Conservation (phyloP, 169 alveolate genomes). For the Perkinsus marinus region DNA sequence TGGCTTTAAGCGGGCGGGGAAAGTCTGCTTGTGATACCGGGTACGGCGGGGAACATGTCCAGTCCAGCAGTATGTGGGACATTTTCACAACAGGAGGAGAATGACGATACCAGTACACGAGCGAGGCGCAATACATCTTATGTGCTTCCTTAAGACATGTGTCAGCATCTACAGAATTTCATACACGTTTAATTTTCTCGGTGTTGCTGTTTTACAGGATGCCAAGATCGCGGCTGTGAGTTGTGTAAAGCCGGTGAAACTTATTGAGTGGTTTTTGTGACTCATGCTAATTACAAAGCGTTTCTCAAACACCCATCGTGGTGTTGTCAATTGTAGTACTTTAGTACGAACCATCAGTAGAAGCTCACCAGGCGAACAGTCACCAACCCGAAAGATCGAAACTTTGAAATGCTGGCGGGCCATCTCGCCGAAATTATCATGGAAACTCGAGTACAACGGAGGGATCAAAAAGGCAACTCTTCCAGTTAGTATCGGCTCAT, state of each 20-base stretch:
- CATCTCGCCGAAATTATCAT: no score
- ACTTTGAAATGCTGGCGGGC: no score
- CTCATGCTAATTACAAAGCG: not conserved
- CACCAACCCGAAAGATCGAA: no score
- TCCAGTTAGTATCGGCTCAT: no score
- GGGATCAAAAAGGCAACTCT: no score
- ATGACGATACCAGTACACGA: not conserved
- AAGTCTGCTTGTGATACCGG: no score
- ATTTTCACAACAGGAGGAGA: not conserved
- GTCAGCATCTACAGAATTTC: not conserved
- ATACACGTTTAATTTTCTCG: no score
- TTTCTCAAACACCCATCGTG: not conserved
- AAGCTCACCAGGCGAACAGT: not conserved
- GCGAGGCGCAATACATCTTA: not conserved
- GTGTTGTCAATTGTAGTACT: not conserved
- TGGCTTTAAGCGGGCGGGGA: no score
- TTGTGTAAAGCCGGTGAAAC: not conserved
- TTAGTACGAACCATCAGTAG: no score
- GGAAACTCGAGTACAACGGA: no score
- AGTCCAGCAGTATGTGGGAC: not conserved
- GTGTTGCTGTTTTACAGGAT: not conserved
- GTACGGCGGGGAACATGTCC: no score
- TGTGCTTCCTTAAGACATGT: not conserved
- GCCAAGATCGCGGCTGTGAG: not conserved
- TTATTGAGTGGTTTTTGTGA: not conserved